Base-by-base conservation (phyloP, 441 rosid species). In the Gossypium laxum region DNA sequence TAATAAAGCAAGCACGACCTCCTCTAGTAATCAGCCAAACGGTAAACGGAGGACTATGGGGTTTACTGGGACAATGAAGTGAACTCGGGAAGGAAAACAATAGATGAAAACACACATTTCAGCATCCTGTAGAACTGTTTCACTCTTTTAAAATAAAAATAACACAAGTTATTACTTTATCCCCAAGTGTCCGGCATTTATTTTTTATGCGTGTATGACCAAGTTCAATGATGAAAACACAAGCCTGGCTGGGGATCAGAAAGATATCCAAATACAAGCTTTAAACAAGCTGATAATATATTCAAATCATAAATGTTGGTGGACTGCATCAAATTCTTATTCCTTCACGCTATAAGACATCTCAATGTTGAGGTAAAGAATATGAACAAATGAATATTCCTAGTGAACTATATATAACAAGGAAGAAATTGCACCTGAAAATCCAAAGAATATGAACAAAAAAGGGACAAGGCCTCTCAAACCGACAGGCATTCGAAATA, bases 11-110 rank as follows among this genome's bases (percentile, higher is more conserved):
- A 67, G 59, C 71, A 26, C 71, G 69, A 67, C 11, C 74, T 1
- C 69, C 82, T 7, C 79, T 80, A 7, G 45, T 70, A 41, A 78
- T 80, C 5, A 77, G 80, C 12, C 85, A 82, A 15, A 75, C 73
- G 6, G 57, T 70, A 11, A 28, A 71, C 52, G 45, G 65, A 22
- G 72, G 73, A 57, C 19, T 47, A 51, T 4, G 19, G 18, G 10
- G 3, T 28, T 58, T 52, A 28, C 14, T 10, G 8, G 38, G 11
- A 17, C 32, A 12, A 70, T 57, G 22, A 28, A 32, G n/a, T 17
- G 30, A 4, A n/a, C 18, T 69, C 24, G 57, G 11, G 32, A 14
- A 11, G 3, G 51, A 45, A 12, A 12, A 45, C 14, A 14, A 11
- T 45, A 12, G 51, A 28, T 28, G 32, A 24, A 10, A 43, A 4